Conservation (phyloP, 169 alveolate genomes). For the Cryptosporidium bovis region DNA sequence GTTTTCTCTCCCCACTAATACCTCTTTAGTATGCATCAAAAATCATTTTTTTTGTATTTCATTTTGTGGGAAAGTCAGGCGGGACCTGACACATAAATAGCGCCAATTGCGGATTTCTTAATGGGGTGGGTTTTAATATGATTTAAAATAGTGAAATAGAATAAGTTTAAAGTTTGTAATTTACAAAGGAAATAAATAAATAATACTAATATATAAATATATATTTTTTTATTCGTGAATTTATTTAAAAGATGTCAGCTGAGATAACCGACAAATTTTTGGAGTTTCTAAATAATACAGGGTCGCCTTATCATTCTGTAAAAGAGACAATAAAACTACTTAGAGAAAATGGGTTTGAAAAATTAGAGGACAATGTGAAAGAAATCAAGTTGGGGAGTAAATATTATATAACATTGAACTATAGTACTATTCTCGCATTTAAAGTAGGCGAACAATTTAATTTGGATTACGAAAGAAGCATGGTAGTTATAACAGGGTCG, state of each 20-base stretch:
- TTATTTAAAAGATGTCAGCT: not conserved
- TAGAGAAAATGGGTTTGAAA: slow-evolving; percentile 72
- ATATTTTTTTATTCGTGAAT: not conserved
- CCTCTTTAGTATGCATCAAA: too few relatives aligned
- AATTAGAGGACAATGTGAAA: slow-evolving; percentile 74
- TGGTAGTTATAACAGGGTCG: slow-evolving; percentile 77
- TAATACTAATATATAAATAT: not conserved
- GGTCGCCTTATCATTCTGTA: slow-evolving; percentile 86
- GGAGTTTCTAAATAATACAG: slow-evolving; percentile 82
- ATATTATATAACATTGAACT: slow-evolving; percentile 89
- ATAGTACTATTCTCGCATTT: slow-evolving; percentile 91
- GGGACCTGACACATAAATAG: too few relatives aligned
- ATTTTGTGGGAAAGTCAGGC: too few relatives aligned
- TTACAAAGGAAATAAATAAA: not conserved
- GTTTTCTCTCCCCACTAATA: too few relatives aligned
- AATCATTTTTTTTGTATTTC: too few relatives aligned
- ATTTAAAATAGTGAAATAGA: not conserved
- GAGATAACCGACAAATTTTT: slow-evolving; percentile 77
- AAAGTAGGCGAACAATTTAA: slow-evolving; percentile 85
- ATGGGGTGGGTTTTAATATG: not conserved
- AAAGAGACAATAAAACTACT: slow-evolving; percentile 75
- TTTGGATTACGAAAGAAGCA: slow-evolving; percentile 75
- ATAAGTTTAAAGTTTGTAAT: too few relatives aligned
- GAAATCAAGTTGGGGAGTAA: slow-evolving; percentile 81
- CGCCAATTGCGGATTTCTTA: too few relatives aligned